Evolutionary conservation across 495 filamentous ascomycete species (phyloP), one percentile per base, ranked within the genome.

Genomic region (Aspergillus asperescens): DNA sequence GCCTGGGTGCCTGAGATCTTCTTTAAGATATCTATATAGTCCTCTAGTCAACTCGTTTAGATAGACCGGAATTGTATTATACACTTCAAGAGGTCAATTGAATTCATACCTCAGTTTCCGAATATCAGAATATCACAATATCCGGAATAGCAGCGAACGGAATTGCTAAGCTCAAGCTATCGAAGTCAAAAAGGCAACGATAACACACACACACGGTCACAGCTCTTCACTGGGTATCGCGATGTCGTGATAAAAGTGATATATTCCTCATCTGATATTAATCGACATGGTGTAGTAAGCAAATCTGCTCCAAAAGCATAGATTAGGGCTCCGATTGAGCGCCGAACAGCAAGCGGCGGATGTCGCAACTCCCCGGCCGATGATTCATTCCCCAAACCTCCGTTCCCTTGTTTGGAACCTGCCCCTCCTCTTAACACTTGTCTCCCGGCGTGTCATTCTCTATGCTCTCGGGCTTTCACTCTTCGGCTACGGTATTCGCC

Each of bases 391-490:
- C 27, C 39, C 45, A 48, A 24, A 20, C 24, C 29, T 32, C 40
- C 54, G 29, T 18, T 54, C 31, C 41, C 28, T 48, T 24, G 15
- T 24, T 19, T 37, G 23, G 12, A 22, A 18, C 37, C 22, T 34
- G 44, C 24, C 31, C 43, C 44, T 50, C 23, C 38, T 31, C 44
- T n/a, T n/a, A n/a, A n/a, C 24, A 5, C 37, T 13, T 28, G n/a
- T 48, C 31, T 23, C 38, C 34, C 19, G 32, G 28, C 46, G 28
- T 24, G 5, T 1, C 28, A 9, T 47, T 45, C 47, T 15, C 44
- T 55, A 62, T 62, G 59, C 41, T 48, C 34, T 23, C 46, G 24
- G 45, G 52, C 3, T 48, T 13, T 46, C 54, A 35, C 19, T 25
- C 35, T 37, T 38, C 32, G 15, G 12, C 37, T 32, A 31, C 55